Evolutionary conservation across 805 yeast genomes (phyloP).

Genomic region (Teunomyces tritomae): DNA sequence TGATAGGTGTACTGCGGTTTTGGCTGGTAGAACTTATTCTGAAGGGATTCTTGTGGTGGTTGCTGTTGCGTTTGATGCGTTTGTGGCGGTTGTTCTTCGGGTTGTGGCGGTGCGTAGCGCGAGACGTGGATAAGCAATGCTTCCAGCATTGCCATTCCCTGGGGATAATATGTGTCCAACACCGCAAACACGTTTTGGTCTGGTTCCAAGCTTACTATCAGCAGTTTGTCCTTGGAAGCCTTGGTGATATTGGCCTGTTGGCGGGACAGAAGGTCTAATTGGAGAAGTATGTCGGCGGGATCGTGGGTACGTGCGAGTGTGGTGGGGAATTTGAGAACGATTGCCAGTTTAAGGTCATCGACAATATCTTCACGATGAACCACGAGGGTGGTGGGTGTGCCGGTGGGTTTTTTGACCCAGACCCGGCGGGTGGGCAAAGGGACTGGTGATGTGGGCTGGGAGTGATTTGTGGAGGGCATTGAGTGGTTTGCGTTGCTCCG

Average conservation of each 20-base stretch:
- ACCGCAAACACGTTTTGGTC: slow-evolving; percentile 59
- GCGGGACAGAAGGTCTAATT: slow-evolving; percentile 17
- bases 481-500: background rate
- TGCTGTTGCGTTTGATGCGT: slow-evolving; percentile 6
- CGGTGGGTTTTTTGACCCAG: slow-evolving; percentile 52
- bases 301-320: slow-evolving; percentile 59
- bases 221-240: background rate
- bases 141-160: slow-evolving; percentile 66
- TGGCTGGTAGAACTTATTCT: slow-evolving; percentile 24
- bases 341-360: slow-evolving; percentile 74
- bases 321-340: slow-evolving; percentile 65
- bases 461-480: background rate
- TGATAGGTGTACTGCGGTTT: slow-evolving; percentile 29
- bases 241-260: background rate
- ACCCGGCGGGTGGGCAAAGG: slow-evolving; percentile 32
- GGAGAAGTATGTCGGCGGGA: slow-evolving; percentile 62
- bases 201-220: slow-evolving; percentile 44
- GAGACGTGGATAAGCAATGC: slow-evolving; percentile 54
- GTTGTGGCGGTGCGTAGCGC: background rate
- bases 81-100: slow-evolving; percentile 5
- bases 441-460: background rate
- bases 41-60: slow-evolving; percentile 2
- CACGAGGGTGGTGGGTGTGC: slow-evolving; percentile 67
- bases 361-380: slow-evolving; percentile 64
- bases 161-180: slow-evolving; percentile 58